Percentiles rank a stretch among this genome's conserved stretches.
Conservation (phyloP, 2,329 filamentous ascomycete genomes). For the Claviceps maximensis region DNA sequence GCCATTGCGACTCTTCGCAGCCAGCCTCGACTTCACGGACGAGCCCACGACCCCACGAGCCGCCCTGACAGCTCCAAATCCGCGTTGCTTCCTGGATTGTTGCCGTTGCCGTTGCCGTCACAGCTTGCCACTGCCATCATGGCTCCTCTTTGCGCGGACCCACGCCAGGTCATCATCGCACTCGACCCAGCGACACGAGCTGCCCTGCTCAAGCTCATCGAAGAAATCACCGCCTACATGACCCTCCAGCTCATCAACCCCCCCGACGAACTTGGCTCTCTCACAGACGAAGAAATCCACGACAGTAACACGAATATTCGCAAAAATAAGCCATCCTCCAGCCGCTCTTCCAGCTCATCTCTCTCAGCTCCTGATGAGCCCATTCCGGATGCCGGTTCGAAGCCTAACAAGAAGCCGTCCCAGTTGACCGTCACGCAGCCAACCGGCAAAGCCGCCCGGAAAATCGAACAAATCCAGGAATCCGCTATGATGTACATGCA, state of each 20-base stretch:
- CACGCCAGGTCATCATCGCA: conserved; percentile 40
- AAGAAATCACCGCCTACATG: conserved; percentile 42
- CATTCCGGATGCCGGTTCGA: neutral
- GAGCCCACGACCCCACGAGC: neutral
- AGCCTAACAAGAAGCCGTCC: conserved; percentile 4
- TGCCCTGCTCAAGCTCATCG: conserved; percentile 36
- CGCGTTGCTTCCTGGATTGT: neutral
- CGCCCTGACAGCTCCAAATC: neutral
- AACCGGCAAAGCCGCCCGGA: conserved; percentile 11
- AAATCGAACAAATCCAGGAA: conserved; percentile 24
- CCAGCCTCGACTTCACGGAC: neutral
- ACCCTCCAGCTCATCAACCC: conserved; percentile 33
- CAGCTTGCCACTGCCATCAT: too few relatives aligned
- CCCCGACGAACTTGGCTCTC: conserved; percentile 17
- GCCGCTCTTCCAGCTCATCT: conserved; percentile 1
- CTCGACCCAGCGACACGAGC: conserved; percentile 38
- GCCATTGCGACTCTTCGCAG: neutral
- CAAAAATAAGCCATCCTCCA: conserved; percentile 4
- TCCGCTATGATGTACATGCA: conserved; percentile 58
- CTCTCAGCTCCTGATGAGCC: neutral
- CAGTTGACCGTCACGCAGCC: neutral
- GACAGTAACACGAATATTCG: neutral
- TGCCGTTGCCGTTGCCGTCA: neutral
- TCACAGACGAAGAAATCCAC: conserved; percentile 10
- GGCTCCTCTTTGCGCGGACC: conserved; percentile 41